These are phyloP conservation scores for Ogataea wickerhamii DNA, from an alignment of 805 yeast species.

Conservation along the genomic window DNA sequence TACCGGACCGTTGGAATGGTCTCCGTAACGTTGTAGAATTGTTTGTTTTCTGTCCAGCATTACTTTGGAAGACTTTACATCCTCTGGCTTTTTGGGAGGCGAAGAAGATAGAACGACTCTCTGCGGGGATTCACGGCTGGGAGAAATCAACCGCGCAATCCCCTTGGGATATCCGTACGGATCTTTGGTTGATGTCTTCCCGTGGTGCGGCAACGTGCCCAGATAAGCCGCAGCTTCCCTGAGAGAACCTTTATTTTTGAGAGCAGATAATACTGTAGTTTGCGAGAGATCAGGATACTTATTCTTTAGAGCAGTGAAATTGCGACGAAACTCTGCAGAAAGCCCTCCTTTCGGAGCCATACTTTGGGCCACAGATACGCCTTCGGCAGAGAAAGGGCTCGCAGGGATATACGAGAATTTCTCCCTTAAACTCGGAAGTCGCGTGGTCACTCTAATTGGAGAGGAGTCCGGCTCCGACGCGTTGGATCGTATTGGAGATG, in stretches of 20 bases:
- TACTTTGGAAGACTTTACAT: slow-evolving; percentile 29
- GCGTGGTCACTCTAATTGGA: slow-evolving; percentile 21
- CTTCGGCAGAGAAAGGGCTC: slow-evolving; percentile 5
- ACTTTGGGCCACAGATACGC: not conserved
- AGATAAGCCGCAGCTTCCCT: slow-evolving; percentile 31
- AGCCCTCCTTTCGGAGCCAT: slow-evolving; percentile 13
- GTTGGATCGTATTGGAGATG: slow-evolving; percentile 36
- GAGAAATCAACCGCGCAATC: slow-evolving; percentile 11
- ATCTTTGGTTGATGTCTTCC: slow-evolving; percentile 1
- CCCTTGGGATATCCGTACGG: slow-evolving; percentile 12
- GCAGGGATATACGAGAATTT: slow-evolving; percentile 37
- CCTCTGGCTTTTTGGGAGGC: slow-evolving; percentile 18
- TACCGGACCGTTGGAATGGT: slow-evolving; percentile 1
- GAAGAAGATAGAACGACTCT: slow-evolving; percentile 17
- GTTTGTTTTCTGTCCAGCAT: slow-evolving; percentile 17
- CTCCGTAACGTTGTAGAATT: slow-evolving; percentile 25
- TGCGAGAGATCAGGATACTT: slow-evolving; percentile 32
- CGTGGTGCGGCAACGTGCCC: slow-evolving; percentile 20
- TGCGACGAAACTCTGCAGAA: slow-evolving; percentile 26
- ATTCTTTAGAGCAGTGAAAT: slow-evolving; percentile 30
- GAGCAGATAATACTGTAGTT: slow-evolving; percentile 29
- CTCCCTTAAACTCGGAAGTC: slow-evolving; percentile 36
- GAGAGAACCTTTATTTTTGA: slow-evolving; percentile 30
- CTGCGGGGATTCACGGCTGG: slow-evolving; percentile 2
- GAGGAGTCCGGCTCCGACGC: slow-evolving; percentile 20